Conservation (phyloP, 2,329 filamentous ascomycete genomes). For the Cadophora sp. region DNA sequence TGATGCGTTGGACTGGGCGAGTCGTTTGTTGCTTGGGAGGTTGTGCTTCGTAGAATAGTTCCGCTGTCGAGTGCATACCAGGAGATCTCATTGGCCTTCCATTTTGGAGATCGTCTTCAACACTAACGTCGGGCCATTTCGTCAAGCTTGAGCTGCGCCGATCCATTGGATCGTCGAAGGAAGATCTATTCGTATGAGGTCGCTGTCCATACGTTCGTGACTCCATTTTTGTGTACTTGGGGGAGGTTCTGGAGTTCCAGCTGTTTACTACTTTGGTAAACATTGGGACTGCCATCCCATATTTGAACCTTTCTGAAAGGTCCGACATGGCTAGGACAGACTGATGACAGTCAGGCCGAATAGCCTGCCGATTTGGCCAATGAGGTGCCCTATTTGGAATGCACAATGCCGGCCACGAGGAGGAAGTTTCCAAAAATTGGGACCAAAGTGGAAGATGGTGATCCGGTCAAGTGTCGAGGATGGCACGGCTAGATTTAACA, state of each 20-base stretch:
- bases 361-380: not conserved
- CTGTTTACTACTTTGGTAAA: conserved; percentile 19
- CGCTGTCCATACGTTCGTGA: conserved; percentile 3
- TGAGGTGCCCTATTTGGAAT: not conserved
- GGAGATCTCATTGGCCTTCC: conserved; percentile 12
- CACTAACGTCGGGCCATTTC: conserved; percentile 28
- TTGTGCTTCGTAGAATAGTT: conserved; percentile 25
- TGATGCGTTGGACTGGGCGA: conserved; percentile 19
- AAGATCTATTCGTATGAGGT: conserved; percentile 16
- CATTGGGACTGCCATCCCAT: conserved; percentile 26
- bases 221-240: conserved; percentile 28
- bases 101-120: conserved; percentile 24
- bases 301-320: conserved; percentile 1
- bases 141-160: conserved; percentile 18
- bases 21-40: conserved; percentile 15
- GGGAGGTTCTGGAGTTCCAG: conserved; percentile 17
- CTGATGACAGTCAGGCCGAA: not conserved
- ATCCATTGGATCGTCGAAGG: conserved; percentile 24
- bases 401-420: not conserved
- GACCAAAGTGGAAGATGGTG: conserved; percentile 2
- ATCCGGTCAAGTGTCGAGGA: not conserved
- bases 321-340: not conserved
- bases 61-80: conserved; percentile 8
- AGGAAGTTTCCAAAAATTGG: conserved; percentile 5
- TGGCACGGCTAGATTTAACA: conserved; percentile 12